Evolutionary conservation across 345 rosid species (phyloP).

Genomic region (Eucalyptus rudis): DNA sequence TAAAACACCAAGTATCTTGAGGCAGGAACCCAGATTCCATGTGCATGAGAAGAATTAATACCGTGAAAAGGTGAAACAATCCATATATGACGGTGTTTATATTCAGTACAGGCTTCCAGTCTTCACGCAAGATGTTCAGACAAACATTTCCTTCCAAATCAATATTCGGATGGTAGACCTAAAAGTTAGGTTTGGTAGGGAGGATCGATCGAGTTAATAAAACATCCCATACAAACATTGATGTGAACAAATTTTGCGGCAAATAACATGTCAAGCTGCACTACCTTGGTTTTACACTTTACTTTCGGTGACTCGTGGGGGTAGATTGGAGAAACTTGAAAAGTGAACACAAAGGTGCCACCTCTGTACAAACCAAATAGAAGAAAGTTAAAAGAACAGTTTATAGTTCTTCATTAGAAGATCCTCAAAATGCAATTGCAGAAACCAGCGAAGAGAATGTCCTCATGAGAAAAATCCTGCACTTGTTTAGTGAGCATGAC

Average conservation of each 20-base stretch:
- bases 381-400: background rate
- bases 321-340: conserved; percentile 79
- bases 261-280: background rate
- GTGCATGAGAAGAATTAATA: conserved; percentile 3
- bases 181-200: background rate
- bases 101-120: conserved; percentile 97
- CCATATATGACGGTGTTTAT: conserved; percentile 90
- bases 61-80: conserved; percentile 88
- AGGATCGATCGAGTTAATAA: background rate
- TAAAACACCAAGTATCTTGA: background rate
- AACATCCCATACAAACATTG: background rate
- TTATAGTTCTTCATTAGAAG: background rate
- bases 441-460: background rate
- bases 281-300: conserved; percentile 96
- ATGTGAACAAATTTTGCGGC: background rate
- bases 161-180: conserved; percentile 98
- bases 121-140: conserved; percentile 87
- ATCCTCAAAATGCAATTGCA: background rate
- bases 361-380: conserved; percentile 22
- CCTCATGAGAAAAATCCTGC: background rate
- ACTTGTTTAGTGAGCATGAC: background rate
- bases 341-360: conserved; percentile 79
- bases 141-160: conserved; percentile 98
- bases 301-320: conserved; percentile 98
- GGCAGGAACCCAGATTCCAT: background rate